Evolutionary conservation across 2,329 filamentous ascomycete species (phyloP).

Genomic region (Dothideomycetes sp.): DNA sequence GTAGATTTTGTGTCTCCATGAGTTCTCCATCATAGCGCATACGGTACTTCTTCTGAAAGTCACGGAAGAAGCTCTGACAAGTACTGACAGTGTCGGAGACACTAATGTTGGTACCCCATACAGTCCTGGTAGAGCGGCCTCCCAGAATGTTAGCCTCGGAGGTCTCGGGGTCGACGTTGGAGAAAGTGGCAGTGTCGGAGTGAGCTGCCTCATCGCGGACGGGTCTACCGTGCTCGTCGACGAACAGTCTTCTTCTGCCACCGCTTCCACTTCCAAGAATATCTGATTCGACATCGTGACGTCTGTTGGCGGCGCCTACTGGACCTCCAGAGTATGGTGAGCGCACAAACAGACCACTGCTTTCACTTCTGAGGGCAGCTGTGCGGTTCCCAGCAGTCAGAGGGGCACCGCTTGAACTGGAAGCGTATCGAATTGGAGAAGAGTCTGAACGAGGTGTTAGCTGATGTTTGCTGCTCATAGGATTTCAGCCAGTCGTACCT

Average conservation of each 20-base stretch:
- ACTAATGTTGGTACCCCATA: slow-evolving; percentile 97
- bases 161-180: slow-evolving; percentile 67
- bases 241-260: slow-evolving; percentile 51
- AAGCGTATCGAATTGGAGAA: slow-evolving; percentile 82
- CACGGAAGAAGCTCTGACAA: slow-evolving; percentile 86
- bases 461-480: no score
- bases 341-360: slow-evolving; percentile 77
- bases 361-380: slow-evolving; percentile 70
- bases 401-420: slow-evolving; percentile 62
- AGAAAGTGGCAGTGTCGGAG: slow-evolving; percentile 55
- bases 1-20: slow-evolving; percentile 59
- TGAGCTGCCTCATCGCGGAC: slow-evolving; percentile 34
- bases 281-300: slow-evolving; percentile 83
- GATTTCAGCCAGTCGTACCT: slow-evolving; percentile 42
- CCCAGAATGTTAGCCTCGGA: slow-evolving; percentile 86
- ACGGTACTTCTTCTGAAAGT: slow-evolving; percentile 89
- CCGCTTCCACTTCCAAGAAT: slow-evolving; percentile 46
- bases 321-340: slow-evolving; percentile 49
- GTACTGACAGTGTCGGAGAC: slow-evolving; percentile 77
- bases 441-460: slow-evolving; percentile 54
- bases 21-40: slow-evolving; percentile 81
- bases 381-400: slow-evolving; percentile 43
- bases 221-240: slow-evolving; percentile 55
- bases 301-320: slow-evolving; percentile 50
- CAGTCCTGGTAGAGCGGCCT: slow-evolving; percentile 69